Evolutionary conservation across 495 filamentous ascomycete species (phyloP).

Genomic region (Daldinia loculata): DNA sequence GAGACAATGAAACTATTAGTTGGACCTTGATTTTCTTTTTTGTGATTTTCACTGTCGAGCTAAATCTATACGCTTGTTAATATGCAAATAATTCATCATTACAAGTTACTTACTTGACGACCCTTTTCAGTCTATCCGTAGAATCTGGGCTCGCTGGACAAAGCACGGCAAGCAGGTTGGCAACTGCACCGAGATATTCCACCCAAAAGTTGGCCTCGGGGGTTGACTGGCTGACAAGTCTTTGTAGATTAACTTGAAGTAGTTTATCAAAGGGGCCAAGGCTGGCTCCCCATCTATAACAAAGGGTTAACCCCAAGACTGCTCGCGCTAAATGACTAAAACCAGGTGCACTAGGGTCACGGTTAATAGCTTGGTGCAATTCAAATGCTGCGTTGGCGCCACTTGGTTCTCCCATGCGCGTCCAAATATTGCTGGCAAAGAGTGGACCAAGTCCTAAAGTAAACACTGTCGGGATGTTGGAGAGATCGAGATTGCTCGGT

Average conservation of each 20-base stretch:
- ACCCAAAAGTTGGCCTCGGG: constrained; percentile 55
- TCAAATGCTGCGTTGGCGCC: constrained; percentile 70
- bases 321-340: constrained; percentile 76
- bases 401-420: constrained; percentile 51
- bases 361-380: constrained; percentile 75
- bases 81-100: not conserved
- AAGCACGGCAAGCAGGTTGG: constrained; percentile 45
- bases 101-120: constrained; percentile 45
- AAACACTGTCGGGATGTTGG: constrained; percentile 57
- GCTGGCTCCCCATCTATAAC: constrained; percentile 77
- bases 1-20: constrained; percentile 45
- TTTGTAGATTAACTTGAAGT: constrained; percentile 51
- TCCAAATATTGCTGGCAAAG: constrained; percentile 57
- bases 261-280: constrained; percentile 61
- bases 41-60: constrained; percentile 32
- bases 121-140: constrained; percentile 28
- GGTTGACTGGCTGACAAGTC: constrained; percentile 44
- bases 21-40: constrained; percentile 45
- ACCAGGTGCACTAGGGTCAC: constrained; percentile 73
- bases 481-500: constrained; percentile 59
- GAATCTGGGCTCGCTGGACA: constrained; percentile 48
- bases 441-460: constrained; percentile 52
- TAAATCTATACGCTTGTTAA: constrained; percentile 43
- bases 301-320: constrained; percentile 75
- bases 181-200: constrained; percentile 54